Evolutionary conservation across 2,329 filamentous ascomycete genomes (phyloP).

Genomic region (Nemania bipapillata): DNA sequence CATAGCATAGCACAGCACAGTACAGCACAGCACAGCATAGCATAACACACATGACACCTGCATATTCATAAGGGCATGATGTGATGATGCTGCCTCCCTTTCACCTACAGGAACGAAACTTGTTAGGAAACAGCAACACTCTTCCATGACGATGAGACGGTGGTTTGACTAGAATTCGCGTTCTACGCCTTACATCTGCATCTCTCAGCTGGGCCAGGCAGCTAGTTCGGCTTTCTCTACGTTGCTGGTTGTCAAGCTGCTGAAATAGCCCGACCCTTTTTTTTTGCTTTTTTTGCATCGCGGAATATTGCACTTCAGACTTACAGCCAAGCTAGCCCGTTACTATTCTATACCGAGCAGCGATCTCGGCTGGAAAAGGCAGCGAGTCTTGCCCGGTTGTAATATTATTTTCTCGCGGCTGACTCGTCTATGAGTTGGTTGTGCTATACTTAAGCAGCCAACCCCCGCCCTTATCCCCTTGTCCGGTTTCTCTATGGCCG

Average conservation of each 20-base stretch:
- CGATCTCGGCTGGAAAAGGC: too few relatives aligned
- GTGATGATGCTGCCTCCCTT: conserved; percentile 3
- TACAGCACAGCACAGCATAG: neutral
- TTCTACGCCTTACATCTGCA: neutral
- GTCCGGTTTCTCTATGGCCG: too few relatives aligned
- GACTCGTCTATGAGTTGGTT: too few relatives aligned
- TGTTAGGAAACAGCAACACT: neutral
- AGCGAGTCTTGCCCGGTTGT: too few relatives aligned
- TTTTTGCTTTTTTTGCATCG: too few relatives aligned
- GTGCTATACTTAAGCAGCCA: neutral
- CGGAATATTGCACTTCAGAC: too few relatives aligned
- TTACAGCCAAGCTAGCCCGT: too few relatives aligned
- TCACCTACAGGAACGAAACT: neutral
- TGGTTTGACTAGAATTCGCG: neutral
- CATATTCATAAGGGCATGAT: neutral
- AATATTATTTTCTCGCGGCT: too few relatives aligned
- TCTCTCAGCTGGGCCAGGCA: neutral
- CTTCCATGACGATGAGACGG: neutral
- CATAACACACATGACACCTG: neutral
- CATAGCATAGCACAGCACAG: too few relatives aligned
- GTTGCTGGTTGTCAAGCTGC: neutral
- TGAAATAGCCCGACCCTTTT: neutral
- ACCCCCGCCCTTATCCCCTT: neutral
- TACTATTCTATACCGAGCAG: too few relatives aligned
- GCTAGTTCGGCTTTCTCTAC: neutral